These are phyloP conservation scores for Dillenia suffruticosa DNA, from an alignment of 164 flowering plant species.

Conservation along the genomic window DNA sequence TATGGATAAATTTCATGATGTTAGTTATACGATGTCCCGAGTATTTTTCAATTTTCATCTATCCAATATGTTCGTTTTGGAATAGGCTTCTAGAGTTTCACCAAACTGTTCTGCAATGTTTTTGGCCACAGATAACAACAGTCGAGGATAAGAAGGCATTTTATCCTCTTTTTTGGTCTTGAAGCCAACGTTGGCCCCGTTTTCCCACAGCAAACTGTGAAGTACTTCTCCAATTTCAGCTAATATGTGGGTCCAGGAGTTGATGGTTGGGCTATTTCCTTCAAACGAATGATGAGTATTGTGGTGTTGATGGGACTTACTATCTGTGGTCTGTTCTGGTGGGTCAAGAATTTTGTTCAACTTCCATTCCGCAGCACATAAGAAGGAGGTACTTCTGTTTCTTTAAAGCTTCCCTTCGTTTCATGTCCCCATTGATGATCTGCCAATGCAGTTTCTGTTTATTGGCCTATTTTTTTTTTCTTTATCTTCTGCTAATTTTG, in stretches of 20 bases:
- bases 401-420: neutral
- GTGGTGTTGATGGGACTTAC: conserved; percentile 79
- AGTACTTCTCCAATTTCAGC: conserved; percentile 86
- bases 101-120: neutral
- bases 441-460: no score
- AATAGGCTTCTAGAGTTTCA: neutral
- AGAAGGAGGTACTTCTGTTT: conserved; percentile 67
- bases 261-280: conserved; percentile 97
- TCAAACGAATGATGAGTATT: conserved; percentile 94
- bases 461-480: no score
- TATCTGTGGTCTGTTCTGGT: conserved; percentile 83
- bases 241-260: conserved; percentile 84
- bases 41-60: no score
- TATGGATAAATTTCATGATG: no score
- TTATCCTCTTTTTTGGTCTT: conserved; percentile 92
- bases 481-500: neutral
- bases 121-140: conserved; percentile 74
- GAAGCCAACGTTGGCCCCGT: conserved; percentile 95
- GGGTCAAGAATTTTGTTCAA: conserved; percentile 74
- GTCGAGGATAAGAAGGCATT: conserved; percentile 88
- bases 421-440: neutral
- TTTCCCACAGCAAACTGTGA: conserved; percentile 97
- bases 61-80: no score
- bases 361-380: conserved; percentile 65
- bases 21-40: no score